phyloP scores from a whole-genome alignment of 2,329 filamentous ascomycete genomes.

The Lanzia echinophila region DNA sequence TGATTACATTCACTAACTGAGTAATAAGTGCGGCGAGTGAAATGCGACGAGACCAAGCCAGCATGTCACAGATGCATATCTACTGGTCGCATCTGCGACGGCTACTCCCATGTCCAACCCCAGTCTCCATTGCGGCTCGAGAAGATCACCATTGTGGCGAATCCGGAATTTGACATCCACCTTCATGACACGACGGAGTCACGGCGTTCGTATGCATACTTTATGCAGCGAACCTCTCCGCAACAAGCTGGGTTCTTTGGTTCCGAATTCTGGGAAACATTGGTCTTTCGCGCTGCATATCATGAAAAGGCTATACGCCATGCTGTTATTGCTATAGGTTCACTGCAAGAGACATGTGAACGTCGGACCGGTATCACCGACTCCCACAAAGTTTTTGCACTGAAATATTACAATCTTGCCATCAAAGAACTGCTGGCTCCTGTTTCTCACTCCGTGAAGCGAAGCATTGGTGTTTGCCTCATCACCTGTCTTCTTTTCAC shows the following conservation, averaged over 20 bases:
- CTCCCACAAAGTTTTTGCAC: conserved; percentile 11
- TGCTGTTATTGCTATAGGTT: conserved; percentile 20
- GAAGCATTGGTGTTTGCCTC: conserved; percentile 15
- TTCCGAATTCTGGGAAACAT: conserved; percentile 54
- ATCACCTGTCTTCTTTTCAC: conserved; percentile 19
- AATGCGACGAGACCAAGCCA: conserved; percentile 23
- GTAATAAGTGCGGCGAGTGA: conserved; percentile 18
- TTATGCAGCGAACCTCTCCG: conserved; percentile 49
- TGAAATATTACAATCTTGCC: conserved; percentile 16
- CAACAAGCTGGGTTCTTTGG: conserved; percentile 60
- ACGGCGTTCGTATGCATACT: conserved; percentile 48
- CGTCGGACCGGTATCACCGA: not conserved
- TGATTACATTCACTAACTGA: no score
- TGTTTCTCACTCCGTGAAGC: conserved; percentile 1
- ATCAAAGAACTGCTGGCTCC: conserved; percentile 15
- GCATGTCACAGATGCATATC: conserved; percentile 19
- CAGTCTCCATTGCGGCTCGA: not conserved
- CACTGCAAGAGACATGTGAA: conserved; percentile 18
- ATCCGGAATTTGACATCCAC: conserved; percentile 10
- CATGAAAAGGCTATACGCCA: conserved; percentile 26
- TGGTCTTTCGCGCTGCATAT: conserved; percentile 55
- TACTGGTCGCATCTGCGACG: conserved; percentile 20
- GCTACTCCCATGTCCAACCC: conserved; percentile 17
- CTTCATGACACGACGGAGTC: conserved; percentile 4
- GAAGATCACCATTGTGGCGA: not conserved